phyloP scores from a whole-genome alignment of 164 flowering plant genomes.

The Nymphaea thermarum region DNA sequence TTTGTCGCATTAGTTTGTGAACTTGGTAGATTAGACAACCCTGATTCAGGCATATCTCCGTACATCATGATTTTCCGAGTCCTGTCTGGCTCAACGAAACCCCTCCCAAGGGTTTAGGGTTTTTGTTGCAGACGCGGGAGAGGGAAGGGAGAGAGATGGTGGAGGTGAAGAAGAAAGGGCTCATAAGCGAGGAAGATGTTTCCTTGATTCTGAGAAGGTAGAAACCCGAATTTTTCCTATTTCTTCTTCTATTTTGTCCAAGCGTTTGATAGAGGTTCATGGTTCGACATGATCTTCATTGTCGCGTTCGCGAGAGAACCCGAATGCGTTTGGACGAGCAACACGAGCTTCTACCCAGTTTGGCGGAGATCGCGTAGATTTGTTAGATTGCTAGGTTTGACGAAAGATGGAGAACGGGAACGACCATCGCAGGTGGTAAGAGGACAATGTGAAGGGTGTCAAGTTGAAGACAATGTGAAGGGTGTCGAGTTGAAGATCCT shows the following conservation, averaged over 20 bases:
- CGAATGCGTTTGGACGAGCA: neutral
- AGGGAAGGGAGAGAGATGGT: conserved; percentile 13
- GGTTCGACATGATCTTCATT: neutral
- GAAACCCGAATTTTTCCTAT: neutral
- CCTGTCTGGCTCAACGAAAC: too few relatives aligned
- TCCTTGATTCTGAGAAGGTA: conserved; percentile 48
- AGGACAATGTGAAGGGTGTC: neutral
- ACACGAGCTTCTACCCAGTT: neutral
- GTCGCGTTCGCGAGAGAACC: neutral
- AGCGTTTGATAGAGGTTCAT: neutral
- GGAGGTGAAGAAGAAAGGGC: conserved; percentile 24
- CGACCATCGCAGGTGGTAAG: neutral
- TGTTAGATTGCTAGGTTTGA: neutral
- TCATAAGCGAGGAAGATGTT: conserved; percentile 46
- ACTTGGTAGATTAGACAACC: too few relatives aligned
- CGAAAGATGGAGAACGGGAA: neutral
- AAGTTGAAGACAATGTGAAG: neutral
- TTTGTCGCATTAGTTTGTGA: too few relatives aligned
- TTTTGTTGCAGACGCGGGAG: neutral
- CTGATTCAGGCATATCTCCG: too few relatives aligned
- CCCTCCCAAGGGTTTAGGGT: conserved; percentile 5
- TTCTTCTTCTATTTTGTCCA: neutral
- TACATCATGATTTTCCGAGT: too few relatives aligned
- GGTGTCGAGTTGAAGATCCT: too few relatives aligned
- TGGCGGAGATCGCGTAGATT: neutral